Percentiles rank a stretch among this genome's conserved stretches.
These are phyloP conservation scores for Primulina huaijiensis DNA, from an alignment of 257 asterid species.

Conservation along the genomic window DNA sequence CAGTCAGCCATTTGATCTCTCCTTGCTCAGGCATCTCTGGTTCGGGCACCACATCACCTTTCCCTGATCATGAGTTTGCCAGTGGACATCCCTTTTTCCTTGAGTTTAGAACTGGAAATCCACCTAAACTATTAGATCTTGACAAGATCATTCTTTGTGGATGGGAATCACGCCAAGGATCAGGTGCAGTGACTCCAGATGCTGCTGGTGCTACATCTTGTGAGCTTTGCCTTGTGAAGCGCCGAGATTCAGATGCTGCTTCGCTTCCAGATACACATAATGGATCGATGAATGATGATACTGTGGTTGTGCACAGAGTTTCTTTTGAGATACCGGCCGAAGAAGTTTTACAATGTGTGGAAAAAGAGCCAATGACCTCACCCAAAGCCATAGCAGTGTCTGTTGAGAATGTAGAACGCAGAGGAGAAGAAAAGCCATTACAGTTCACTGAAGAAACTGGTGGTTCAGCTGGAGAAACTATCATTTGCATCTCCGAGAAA, in stretches of 20 bases:
- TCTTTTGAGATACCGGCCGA: constrained; percentile 75
- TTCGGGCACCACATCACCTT: constrained; percentile 87
- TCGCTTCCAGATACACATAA: constrained; percentile 36
- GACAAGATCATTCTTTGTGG: constrained; percentile 59
- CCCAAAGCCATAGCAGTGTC: constrained; percentile 31
- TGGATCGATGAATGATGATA: constrained; percentile 35
- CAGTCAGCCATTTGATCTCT: constrained; percentile 87
- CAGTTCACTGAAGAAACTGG: constrained; percentile 26
- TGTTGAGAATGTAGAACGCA: constrained; percentile 31
- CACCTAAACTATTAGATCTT: constrained; percentile 68
- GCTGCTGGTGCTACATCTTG: constrained; percentile 35
- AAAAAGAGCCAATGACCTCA: constrained; percentile 39
- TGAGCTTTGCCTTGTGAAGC: constrained; percentile 33
- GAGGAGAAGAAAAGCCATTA: constrained; percentile 25
- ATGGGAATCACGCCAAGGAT: constrained; percentile 70
- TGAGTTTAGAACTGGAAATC: constrained; percentile 50
- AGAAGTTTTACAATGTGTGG: constrained; percentile 63
- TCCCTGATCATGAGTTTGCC: constrained; percentile 56
- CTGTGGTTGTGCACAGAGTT: constrained; percentile 52
- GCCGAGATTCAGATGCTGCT: constrained; percentile 46
- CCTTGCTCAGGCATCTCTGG: constrained; percentile 89
- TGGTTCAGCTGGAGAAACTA: constrained; percentile 29
- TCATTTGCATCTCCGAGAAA: constrained; percentile 30
- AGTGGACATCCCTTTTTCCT: constrained; percentile 59
- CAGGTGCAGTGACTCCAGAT: constrained; percentile 75